Conservation (phyloP, 2,329 filamentous ascomycete genomes). For the Beauveria sp. region DNA sequence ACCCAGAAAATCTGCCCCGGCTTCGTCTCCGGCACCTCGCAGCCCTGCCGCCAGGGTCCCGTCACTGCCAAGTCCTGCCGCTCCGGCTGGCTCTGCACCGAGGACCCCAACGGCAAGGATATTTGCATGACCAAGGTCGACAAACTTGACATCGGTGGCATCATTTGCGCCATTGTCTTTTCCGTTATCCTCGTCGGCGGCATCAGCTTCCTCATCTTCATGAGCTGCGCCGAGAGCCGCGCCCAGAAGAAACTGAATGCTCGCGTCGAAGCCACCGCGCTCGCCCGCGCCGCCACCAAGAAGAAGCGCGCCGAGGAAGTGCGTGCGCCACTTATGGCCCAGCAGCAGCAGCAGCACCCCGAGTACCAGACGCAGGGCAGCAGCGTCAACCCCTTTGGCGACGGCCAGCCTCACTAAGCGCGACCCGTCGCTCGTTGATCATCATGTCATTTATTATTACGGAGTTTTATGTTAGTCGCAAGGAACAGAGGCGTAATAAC, state of each 20-base stretch:
- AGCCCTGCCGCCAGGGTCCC: constrained; percentile 32
- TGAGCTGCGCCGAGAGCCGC: constrained; percentile 44
- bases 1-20: constrained; percentile 32
- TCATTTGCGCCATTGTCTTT: constrained; percentile 42
- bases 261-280: constrained; percentile 42
- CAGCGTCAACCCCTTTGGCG: constrained; percentile 29
- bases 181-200: constrained; percentile 30
- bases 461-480: neutral
- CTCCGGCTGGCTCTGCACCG: constrained; percentile 36
- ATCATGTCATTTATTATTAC: neutral
- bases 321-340: constrained; percentile 30
- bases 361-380: constrained; percentile 13
- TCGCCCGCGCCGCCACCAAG: constrained; percentile 40
- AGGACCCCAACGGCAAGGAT: constrained; percentile 27
- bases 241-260: constrained; percentile 35
- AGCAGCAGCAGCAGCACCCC: constrained; percentile 15
- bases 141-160: constrained; percentile 33
- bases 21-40: constrained; percentile 28
- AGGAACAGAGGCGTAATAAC: neutral
- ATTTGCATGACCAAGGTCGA: constrained; percentile 34
- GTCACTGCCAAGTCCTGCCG: constrained; percentile 32
- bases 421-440: neutral
- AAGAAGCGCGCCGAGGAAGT: constrained; percentile 30
- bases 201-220: constrained; percentile 36
- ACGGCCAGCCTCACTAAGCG: constrained; percentile 19